Evolutionary conservation across 148 eudicot species (phyloP), one percentile per base, ranked within the genome.

Genomic region (Polygonum aviculare): DNA sequence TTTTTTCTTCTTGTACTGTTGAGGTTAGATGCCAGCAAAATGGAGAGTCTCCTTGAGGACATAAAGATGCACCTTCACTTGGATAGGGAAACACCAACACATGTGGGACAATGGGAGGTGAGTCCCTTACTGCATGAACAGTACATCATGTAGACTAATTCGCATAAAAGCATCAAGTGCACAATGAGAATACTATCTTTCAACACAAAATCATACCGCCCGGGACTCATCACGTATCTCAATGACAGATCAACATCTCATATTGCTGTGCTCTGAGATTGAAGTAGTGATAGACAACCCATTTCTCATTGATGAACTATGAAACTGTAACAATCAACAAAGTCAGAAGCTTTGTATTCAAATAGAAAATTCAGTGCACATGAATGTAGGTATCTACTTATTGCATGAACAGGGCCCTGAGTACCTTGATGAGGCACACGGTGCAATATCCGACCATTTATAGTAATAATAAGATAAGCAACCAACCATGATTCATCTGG

Each of bases 261-360:
- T 89, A 91, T 83, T 98, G 85, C 77, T 96, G 97, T 71, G 99
- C 98, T 84, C 91, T 87, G 77, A 96, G 89, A 81, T 93, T 96
- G 79, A 96, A 96, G 81, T 93, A 93, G 88, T 96, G 99, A 83
- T 96, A 96, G 82, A 93, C 94, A 81, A 96, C 92, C 99, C 99
- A 96, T 77, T 96, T 96, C 87, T 96, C 99, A 81, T 98, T 93
- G 78, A 96, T 86, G 73, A 93, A 98, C 99, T 96, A 78, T 82
- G 86, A 9, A 82, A 51, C 78, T 51, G 72, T 3, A 48, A 75
- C 7, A 69, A 62, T 16, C 35, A 38, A 4, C 6, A 44, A 36
- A 31, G 47, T 50, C 47, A 36, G 44, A 69, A 16, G 26, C 2
- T 71, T 71, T 40, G 31, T 26, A 62, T 7, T 5, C 22, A 84